Evolutionary conservation across 352 stramenopile genomes (phyloP).

Genomic region (Globisporangium alternatum): DNA sequence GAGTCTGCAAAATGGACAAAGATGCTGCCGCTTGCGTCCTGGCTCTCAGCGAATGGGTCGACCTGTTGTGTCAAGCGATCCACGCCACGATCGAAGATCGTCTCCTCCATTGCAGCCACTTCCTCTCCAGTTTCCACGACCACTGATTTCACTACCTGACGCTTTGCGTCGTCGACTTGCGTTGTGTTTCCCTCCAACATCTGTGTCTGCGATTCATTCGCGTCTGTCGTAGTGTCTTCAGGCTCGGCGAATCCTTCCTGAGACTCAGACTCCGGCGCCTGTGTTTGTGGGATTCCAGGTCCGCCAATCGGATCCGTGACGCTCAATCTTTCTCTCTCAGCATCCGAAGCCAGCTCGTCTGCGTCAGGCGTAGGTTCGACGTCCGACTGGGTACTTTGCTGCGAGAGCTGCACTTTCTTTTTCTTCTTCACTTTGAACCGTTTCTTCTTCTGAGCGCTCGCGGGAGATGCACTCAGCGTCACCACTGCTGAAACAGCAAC

Average conservation of each 20-base stretch:
- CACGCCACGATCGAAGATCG: neutral
- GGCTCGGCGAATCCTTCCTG: conserved; percentile 5
- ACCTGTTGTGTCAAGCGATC: neutral
- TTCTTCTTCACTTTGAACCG: conserved; percentile 1
- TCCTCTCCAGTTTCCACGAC: neutral
- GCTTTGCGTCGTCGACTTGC: neutral
- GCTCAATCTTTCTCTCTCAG: neutral
- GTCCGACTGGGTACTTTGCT: neutral
- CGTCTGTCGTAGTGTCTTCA: neutral
- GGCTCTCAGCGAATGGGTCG: neutral
- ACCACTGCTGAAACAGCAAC: neutral
- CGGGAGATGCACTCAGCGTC: neutral
- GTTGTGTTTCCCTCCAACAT: neutral
- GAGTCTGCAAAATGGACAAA: neutral
- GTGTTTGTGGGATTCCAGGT: conserved; percentile 6
- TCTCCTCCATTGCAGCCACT: neutral
- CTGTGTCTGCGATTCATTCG: conserved; percentile 10
- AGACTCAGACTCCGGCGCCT: conserved; percentile 11
- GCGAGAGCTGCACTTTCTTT: neutral
- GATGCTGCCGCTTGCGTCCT: neutral
- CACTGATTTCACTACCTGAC: neutral
- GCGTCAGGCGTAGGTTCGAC: neutral
- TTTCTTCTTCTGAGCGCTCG: neutral
- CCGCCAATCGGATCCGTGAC: neutral
- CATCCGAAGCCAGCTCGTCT: neutral